Evolutionary conservation across 495 filamentous ascomycete species (phyloP), one percentile per base, ranked within the genome.

Genomic region (Penicillium psychrofluorescens): DNA sequence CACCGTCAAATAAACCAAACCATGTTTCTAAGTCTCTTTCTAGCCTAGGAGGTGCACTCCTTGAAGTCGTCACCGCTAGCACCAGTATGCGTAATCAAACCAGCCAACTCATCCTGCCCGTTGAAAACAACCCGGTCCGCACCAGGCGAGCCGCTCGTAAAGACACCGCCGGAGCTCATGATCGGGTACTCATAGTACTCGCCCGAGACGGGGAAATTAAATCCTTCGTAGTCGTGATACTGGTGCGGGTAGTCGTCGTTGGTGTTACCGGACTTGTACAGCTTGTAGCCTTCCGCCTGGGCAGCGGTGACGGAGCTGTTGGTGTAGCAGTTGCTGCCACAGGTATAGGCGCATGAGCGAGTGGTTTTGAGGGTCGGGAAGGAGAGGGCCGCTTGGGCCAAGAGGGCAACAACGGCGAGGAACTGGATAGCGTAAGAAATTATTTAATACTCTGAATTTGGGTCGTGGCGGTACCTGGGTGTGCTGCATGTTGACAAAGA

Each of bases 101-200:
- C 72, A 31, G 82, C 78, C 32, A 75, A 67, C 49, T 71, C 38
- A 30, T 79, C 68, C 15, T 55, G 37, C 0, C 14, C 48, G 40
- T 84, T 81, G 59, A 88, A 81, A 37, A 90, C 63, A 36, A 90
- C 78, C n/a, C 85, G 73, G 57, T 88, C 84, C 8, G 84, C 60
- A 1, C 85, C 84, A 0, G 85, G 84, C 7, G 70, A 76, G 22
- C 83, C 82, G 41, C 84, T 81, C 32, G 52, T 67, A 51, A 85
- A 90, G 2, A 74, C 58, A 2, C 53, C 43, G 45, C 68, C 71
- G 42, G 64, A 70, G 40, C 51, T 67, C 54, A 85, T 47, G 44
- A 90, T 81, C 1, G 85, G 85, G 58, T 79, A 88, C 57, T 88
- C 85, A 49, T 85, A 82, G 66, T 80, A 88, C 0, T 82, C 79